Evolutionary conservation across 2,329 filamentous ascomycete species (phyloP), one percentile per base, ranked within the genome.

Genomic region (Cytospora schulzeri): DNA sequence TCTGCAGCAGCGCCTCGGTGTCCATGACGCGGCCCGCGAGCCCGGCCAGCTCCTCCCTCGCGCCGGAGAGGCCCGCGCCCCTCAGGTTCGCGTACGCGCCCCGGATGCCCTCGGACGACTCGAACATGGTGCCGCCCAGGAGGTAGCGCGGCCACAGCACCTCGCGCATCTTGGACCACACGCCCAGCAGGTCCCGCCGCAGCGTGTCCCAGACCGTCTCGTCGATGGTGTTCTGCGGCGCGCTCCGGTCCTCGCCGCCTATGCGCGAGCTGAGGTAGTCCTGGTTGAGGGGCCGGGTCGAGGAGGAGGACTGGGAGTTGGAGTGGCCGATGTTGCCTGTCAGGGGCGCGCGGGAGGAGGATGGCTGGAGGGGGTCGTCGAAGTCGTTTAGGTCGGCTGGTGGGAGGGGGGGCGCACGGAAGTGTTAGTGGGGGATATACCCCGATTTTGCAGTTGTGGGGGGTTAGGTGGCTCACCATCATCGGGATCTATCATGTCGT

Each of bases 101-200:
- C 5, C 87, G 83, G 11, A 89, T 71, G 14, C 82, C 82, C 41
- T 78, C 79, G 5, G 81, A 78, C 51, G 76, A 77, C 66, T 88
- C 85, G 63, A 88, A 83, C 85, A 89, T 88, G 65, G 84, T 86
- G 33, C 87, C 87, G 41, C 85, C 86, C 28, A 99, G 89, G 57
- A 99, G 84, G 79, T 98, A 98, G 74, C 93, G 93, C 22, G 95
- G 95, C 78, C 92, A 99, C 66, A 99, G 86, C 48, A 99, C 95
- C 81, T 97, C 94, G 76, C 91, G 89, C 89, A 99, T 92, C 84
- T 99, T 99, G 79, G 92, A 91, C 94, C 95, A 98, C 41, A 98
- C 92, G 29, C 93, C 95, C 9, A 94, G 79, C 69, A 99, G 80
- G 76, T 99, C 95, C 70, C 95, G 90, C 60, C 91, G 92, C 66